These are phyloP conservation scores for Aegilops tauschii DNA, from an alignment of 176 grass and related monocot genomes.

Conservation along the genomic window DNA sequence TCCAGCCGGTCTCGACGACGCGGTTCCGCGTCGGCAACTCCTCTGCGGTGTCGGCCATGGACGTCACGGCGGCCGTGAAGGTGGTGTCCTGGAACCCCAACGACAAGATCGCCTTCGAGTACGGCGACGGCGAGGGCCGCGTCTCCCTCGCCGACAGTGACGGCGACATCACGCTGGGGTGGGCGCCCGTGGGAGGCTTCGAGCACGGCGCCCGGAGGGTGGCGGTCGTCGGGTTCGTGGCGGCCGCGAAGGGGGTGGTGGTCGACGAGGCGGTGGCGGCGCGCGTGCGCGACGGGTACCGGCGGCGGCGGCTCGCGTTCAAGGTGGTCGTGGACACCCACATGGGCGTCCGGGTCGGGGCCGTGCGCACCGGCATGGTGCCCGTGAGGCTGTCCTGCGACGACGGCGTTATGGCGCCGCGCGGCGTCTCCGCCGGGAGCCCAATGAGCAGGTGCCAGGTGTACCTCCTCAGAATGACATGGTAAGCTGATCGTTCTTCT, in stretches of 20 bases:
- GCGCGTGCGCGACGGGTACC: slow-evolving; percentile 52
- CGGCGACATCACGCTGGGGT: slow-evolving; percentile 61
- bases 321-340: slow-evolving; percentile 61
- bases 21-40: slow-evolving; percentile 41
- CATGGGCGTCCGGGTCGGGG: slow-evolving; percentile 49
- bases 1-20: slow-evolving; percentile 48
- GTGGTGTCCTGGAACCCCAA: slow-evolving; percentile 73
- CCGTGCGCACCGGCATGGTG: slow-evolving; percentile 50
- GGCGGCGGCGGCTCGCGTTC: slow-evolving; percentile 40
- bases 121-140: slow-evolving; percentile 60
- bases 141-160: slow-evolving; percentile 47
- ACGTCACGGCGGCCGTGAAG: slow-evolving; percentile 34
- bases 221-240: slow-evolving; percentile 36
- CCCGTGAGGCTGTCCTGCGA: slow-evolving; percentile 57
- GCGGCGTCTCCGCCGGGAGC: slow-evolving; percentile 12
- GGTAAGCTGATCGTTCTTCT: slow-evolving; percentile 39
- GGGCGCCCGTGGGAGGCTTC: slow-evolving; percentile 45
- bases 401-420: slow-evolving; percentile 54
- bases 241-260: slow-evolving; percentile 51
- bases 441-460: slow-evolving; percentile 66
- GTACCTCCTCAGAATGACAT: slow-evolving; percentile 73
- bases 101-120: slow-evolving; percentile 53
- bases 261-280: slow-evolving; percentile 71
- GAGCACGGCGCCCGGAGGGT: slow-evolving; percentile 44
- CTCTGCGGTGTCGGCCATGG: slow-evolving; percentile 38